Conservation (phyloP, 2,329 filamentous ascomycete species). For the Talaromyces pinophilus region DNA sequence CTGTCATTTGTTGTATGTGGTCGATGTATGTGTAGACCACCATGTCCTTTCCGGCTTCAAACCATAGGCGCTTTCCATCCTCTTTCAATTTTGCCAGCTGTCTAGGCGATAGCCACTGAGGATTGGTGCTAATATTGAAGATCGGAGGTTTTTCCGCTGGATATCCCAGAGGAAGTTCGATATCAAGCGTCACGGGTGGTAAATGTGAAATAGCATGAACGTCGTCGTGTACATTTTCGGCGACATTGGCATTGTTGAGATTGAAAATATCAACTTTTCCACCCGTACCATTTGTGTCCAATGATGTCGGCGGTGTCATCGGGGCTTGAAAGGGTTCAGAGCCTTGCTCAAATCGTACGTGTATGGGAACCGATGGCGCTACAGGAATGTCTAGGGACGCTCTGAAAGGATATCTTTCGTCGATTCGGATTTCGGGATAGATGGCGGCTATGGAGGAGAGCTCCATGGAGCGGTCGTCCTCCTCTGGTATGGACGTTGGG, state of each 20-base stretch:
- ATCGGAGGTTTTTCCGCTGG: slow-evolving; percentile 55
- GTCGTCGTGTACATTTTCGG: slow-evolving; percentile 33
- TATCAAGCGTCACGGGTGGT: slow-evolving; percentile 56
- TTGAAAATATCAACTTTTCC: slow-evolving; percentile 27
- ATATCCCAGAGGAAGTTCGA: slow-evolving; percentile 58
- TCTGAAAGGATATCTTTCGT: slow-evolving; percentile 48
- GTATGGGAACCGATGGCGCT: slow-evolving; percentile 55
- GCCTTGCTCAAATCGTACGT: slow-evolving; percentile 44
- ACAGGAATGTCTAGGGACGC: slow-evolving; percentile 60
- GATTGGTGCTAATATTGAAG: slow-evolving; percentile 51
- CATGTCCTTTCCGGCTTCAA: slow-evolving; percentile 59
- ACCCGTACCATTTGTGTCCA: slow-evolving; percentile 33
- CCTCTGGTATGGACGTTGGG: slow-evolving; percentile 25
- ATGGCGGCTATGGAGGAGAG: slow-evolving; percentile 62
- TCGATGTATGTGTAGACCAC: slow-evolving; percentile 63
- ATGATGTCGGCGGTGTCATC: slow-evolving; percentile 46
- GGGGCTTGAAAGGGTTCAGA: slow-evolving; percentile 38
- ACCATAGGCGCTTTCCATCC: slow-evolving; percentile 57
- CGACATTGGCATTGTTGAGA: slow-evolving; percentile 20
- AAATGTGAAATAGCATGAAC: slow-evolving; percentile 55
- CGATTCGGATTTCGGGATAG: slow-evolving; percentile 60
- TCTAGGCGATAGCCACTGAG: slow-evolving; percentile 55
- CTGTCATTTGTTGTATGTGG: slow-evolving; percentile 59
- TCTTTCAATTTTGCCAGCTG: slow-evolving; percentile 49
- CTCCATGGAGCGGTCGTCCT: slow-evolving; percentile 63